Percentiles rank a stretch among this genome's conserved stretches.
phyloP scores from a whole-genome alignment of 768 basidiomycete species.

The Lactarius hengduanensis region DNA sequence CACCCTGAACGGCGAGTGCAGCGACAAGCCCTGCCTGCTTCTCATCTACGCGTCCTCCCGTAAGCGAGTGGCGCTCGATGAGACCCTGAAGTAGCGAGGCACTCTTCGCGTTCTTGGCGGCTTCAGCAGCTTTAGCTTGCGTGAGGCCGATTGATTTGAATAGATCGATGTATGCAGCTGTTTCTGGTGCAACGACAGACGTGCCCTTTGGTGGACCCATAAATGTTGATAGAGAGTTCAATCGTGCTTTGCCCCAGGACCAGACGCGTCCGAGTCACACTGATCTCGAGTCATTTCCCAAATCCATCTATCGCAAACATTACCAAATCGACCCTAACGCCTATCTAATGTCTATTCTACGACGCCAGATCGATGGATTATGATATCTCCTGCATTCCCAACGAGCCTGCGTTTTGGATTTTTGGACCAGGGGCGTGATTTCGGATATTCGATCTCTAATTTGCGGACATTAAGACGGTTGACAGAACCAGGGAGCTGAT shows the following conservation, averaged over 20 bases:
- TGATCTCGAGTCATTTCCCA: conserved; percentile 6
- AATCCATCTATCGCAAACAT: conserved; percentile 4
- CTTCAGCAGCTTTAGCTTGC: conserved; percentile 75
- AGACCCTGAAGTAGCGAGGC: conserved; percentile 67
- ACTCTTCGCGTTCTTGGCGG: conserved; percentile 76
- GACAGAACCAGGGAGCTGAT: conserved; percentile 24
- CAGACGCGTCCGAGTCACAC: not conserved
- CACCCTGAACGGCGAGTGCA: conserved; percentile 59
- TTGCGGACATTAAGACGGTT: conserved; percentile 17
- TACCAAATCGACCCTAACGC: not conserved
- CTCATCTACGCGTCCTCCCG: conserved; percentile 59
- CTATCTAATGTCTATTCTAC: not conserved
- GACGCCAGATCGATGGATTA: conserved; percentile 15
- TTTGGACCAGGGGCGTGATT: conserved; percentile 17
- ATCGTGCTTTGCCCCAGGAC: not conserved
- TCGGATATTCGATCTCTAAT: conserved; percentile 22
- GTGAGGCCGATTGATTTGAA: conserved; percentile 80
- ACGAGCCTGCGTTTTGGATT: conserved; percentile 14
- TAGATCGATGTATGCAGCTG: conserved; percentile 44
- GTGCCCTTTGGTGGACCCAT: conserved; percentile 23
- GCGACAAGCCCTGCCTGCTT: conserved; percentile 72
- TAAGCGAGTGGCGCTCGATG: conserved; percentile 54
- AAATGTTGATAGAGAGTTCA: not conserved
- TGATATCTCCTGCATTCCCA: conserved; percentile 18
- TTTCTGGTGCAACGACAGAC: conserved; percentile 34